Evolutionary conservation across 2,329 filamentous ascomycete genomes (phyloP).

Genomic region (Colletotrichum sp.): DNA sequence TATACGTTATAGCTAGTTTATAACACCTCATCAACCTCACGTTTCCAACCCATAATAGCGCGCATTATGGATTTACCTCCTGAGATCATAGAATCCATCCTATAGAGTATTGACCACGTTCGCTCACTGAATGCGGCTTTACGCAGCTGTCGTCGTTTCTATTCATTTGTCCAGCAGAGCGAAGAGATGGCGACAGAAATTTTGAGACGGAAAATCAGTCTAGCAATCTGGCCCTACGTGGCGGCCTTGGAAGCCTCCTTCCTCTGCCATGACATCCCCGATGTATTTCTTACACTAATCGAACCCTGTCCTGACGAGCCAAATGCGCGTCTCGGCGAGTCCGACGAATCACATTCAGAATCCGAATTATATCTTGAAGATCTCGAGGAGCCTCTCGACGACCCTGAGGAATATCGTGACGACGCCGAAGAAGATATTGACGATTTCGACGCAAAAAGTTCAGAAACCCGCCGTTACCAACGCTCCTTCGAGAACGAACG

Average conservation of each 20-base stretch:
- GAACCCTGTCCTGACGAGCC: rapidly evolving
- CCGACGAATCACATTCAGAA: too few species aligned
- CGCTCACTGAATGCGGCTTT: not conserved
- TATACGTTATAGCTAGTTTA: too few species aligned
- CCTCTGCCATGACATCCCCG: too few species aligned
- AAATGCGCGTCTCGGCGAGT: too few species aligned
- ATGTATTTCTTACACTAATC: too few species aligned
- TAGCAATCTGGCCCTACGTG: rapidly evolving
- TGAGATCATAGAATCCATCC: not conserved
- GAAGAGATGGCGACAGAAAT: not conserved
- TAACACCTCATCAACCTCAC: not conserved
- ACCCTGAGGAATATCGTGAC: rapidly evolving
- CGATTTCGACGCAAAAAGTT: too few species aligned
- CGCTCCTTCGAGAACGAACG: rapidly evolving
- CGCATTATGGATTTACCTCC: rapidly evolving
- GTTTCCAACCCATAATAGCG: rapidly evolving
- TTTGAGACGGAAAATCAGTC: rapidly evolving
- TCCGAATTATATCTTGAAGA: too few species aligned
- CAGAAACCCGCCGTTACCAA: too few species aligned
- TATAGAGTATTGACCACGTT: not conserved
- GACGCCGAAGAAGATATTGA: too few species aligned
- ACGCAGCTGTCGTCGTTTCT: not conserved
- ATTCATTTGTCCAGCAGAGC: not conserved
- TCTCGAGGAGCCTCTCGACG: too few species aligned
- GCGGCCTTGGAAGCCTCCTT: too few species aligned